Evolutionary conservation across 2,329 filamentous ascomycete genomes (phyloP), one percentile per base, ranked within the genome.

Genomic region (Raffaelea arxii): DNA sequence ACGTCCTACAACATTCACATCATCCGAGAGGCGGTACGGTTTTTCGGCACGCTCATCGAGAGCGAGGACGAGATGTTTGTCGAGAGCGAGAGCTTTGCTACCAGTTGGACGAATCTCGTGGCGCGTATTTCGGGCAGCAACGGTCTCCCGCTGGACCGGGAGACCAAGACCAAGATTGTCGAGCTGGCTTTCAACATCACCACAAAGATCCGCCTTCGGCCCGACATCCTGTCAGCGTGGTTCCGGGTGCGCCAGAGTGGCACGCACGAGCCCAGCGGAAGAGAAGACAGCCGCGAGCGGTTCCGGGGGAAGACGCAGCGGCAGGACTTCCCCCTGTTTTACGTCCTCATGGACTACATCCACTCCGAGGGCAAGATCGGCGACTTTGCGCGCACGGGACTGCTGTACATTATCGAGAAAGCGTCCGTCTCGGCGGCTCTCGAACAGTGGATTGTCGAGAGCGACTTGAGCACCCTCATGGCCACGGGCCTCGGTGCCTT

Each of bases 371-470:
- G 92, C 37, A 83, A 91, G 47, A 85, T 94, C 18, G 92, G 92
- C 12, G 92, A 98, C 64, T 98, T 98, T 70, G 91, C 92, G 3
- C 76, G 92, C 48, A 98, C 92, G 0, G 92, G 92, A 1, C 64
- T 98, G 51, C 74, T 98, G 7, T 98, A 98, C 65, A 86, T 98
- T 49, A 95, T 91, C 49, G 97, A 98, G 65, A 86, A 88, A 1
- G 89, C 92, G 0, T 86, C 88, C 1, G 88, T 91, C 54, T 94
- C 89, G 1, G 77, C 81, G 19, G 77, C 81, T 1, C 65, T 98
- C 49, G 92, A 98, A 66, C 86, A 88, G 41, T 98, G 92, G 92
- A 86, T 98, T 53, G 88, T 97, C 41, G 90, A 95, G 60, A 96
- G 91, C 62, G 92, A 98, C 61, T 71, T 98, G 44, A 92, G 92